Conservation (phyloP, 441 rosid genomes). For the Geranium incanum region DNA sequence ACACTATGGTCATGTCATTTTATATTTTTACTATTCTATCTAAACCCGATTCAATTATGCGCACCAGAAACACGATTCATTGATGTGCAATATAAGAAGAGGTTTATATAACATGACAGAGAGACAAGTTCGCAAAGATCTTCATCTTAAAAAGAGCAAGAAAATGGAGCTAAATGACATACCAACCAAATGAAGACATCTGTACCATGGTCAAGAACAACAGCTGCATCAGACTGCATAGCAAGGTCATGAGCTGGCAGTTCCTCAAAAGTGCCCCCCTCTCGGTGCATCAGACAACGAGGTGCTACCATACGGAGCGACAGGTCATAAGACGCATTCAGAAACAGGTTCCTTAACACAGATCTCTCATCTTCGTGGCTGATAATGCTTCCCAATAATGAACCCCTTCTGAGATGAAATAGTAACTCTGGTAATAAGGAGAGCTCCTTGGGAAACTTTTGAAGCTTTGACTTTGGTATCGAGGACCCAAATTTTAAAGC, state of each 20-base stretch:
- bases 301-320: constrained; percentile 93
- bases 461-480: constrained; percentile 70
- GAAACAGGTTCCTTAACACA: constrained; percentile 65
- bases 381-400: constrained; percentile 80
- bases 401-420: constrained; percentile 88
- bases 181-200: constrained; percentile 98
- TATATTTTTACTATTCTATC: no score
- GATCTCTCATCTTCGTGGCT: constrained; percentile 95
- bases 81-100: not conserved
- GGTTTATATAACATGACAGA: constrained; percentile 12
- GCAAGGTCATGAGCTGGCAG: constrained; percentile 80
- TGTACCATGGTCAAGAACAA: constrained; percentile 94
- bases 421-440: constrained; percentile 66
- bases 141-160: constrained; percentile 12
- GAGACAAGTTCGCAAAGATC: constrained; percentile 9
- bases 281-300: constrained; percentile 86
- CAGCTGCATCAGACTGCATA: constrained; percentile 95
- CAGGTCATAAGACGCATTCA: constrained; percentile 81
- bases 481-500: constrained; percentile 71
- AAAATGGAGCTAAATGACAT: constrained; percentile 26
- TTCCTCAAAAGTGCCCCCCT: constrained; percentile 95
- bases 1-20: not conserved
- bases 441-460: constrained; percentile 76
- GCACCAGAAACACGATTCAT: not conserved
- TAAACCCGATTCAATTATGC: not conserved